Evolutionary conservation across 1,284 basidiomycete species (phyloP), one percentile per base, ranked within the genome.

Genomic region (Chalciporus sp.): DNA sequence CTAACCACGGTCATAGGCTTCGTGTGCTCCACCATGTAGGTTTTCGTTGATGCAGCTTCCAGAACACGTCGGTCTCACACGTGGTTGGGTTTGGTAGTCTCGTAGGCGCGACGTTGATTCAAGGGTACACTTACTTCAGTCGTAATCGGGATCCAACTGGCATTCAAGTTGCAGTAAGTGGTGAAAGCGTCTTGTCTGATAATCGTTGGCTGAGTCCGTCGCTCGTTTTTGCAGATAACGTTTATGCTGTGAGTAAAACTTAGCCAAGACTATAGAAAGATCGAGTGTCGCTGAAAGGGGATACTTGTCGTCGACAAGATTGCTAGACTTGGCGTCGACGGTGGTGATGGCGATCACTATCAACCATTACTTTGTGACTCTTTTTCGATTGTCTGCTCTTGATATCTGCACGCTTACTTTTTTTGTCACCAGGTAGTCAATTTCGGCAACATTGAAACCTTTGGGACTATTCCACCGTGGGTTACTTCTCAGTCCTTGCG

Each of bases 61-160:
- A 37, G 35, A 37, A 37, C n/a, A n/a, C n/a, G 35, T 37, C 11
- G 19, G 23, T 48, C 17, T 49, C 47, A 7, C 23, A 33, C 29
- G 17, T 39, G 14, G 8, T 23, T 17, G 14, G 8, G n/a, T 17
- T 28, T 17, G 35, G 3, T 23, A 56, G 40, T 20, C 48, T 56
- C 19, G 40, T 55, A 1, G 55, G 55, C 1, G 28, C 14, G n/a
- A 50, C 52, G 27, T 33, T 55, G 39, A 42, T 55, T 20, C 55
- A 56, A 27, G 55, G 52, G 28, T 47, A 55, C 28, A 43, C 49
- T 35, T 56, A 50, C 43, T 56, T 39, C 43, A 29, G n/a, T 16
- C 16, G 35, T 37, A 37, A 37, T 37, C 35, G 35, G n/a, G 35
- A 37, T 8, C n/a, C 6, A 8, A 37, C 7, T 5, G 35, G 7